A percentile compares a stretch with the other conserved stretches of the same genome.
These are phyloP conservation scores for Talaromyces wortmannii DNA, from an alignment of 495 filamentous ascomycete genomes.

Conservation along the genomic window DNA sequence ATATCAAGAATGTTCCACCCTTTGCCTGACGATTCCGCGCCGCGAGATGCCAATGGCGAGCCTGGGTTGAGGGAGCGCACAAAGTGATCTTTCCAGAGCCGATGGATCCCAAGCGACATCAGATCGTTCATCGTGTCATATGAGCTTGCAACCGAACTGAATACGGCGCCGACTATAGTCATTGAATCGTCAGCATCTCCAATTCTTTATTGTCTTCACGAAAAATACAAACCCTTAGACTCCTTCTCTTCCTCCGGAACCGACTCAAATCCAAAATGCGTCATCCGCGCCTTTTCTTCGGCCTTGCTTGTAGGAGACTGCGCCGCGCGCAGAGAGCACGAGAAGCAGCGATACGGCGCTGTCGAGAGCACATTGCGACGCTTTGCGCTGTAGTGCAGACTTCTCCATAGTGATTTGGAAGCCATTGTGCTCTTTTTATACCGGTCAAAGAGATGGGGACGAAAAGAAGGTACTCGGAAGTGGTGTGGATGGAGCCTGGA, in stretches of 20 bases:
- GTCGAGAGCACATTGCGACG: slow-evolving; percentile 15
- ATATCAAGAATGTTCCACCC: slow-evolving; percentile 90
- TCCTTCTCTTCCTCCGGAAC: slow-evolving; percentile 80
- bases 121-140: slow-evolving; percentile 98
- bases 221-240: slow-evolving; percentile 47
- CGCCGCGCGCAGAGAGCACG: slow-evolving; percentile 36
- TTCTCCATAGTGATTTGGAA: slow-evolving; percentile 27
- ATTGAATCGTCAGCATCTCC: slow-evolving; percentile 11
- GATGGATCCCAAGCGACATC: slow-evolving; percentile 96
- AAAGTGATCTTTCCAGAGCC: slow-evolving; percentile 98
- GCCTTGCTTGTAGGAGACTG: slow-evolving; percentile 33
- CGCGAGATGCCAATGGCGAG: slow-evolving; percentile 46
- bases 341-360: slow-evolving; percentile 46
- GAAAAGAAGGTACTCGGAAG: no score
- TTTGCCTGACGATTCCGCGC: slow-evolving; percentile 23
- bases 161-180: slow-evolving; percentile 70
- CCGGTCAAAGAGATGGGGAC: no score
- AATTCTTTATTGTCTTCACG: background rate
- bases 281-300: slow-evolving; percentile 54
- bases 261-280: slow-evolving; percentile 92
- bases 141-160: slow-evolving; percentile 88
- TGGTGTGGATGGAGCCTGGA: no score
- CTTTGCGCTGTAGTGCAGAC: slow-evolving; percentile 21
- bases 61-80: slow-evolving; percentile 89
- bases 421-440: background rate